A percentile compares a stretch with the other conserved stretches of the same genome.
phyloP scores from a whole-genome alignment of 2,329 filamentous ascomycete genomes.

The Diaporthe velutina region DNA sequence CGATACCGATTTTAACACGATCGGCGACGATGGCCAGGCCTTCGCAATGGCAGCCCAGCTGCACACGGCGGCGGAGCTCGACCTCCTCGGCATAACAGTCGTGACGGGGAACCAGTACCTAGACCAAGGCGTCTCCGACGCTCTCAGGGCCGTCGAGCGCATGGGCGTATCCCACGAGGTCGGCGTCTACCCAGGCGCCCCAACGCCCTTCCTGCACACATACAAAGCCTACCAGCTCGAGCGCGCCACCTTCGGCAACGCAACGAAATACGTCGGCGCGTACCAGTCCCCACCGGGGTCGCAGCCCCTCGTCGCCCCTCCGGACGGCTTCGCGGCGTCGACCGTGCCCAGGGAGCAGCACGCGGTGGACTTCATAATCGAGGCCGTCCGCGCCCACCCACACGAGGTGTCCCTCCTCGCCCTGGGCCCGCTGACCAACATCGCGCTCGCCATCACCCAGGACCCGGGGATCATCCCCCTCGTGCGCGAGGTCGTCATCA shows the following conservation, averaged over 20 bases:
- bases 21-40: slow-evolving; percentile 29
- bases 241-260: background rate
- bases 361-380: slow-evolving; percentile 9
- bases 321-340: background rate
- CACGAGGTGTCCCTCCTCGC: slow-evolving; percentile 9
- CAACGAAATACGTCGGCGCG: background rate
- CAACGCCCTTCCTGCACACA: background rate
- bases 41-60: slow-evolving; percentile 23
- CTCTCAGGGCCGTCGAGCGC: slow-evolving; percentile 7
- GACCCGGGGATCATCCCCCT: background rate
- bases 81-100: background rate
- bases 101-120: slow-evolving; percentile 7
- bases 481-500: background rate
- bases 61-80: background rate
- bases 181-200: background rate
- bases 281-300: background rate
- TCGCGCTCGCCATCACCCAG: slow-evolving; percentile 8
- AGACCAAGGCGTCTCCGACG: background rate
- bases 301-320: background rate
- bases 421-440: slow-evolving; percentile 1
- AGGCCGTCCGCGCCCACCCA: background rate
- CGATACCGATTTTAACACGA: slow-evolving; percentile 27
- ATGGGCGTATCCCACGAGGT: background rate
- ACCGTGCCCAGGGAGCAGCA: background rate
- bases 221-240: slow-evolving; percentile 2